Base-by-base conservation (phyloP, 345 rosid species). In the Ceriops decandra region DNA sequence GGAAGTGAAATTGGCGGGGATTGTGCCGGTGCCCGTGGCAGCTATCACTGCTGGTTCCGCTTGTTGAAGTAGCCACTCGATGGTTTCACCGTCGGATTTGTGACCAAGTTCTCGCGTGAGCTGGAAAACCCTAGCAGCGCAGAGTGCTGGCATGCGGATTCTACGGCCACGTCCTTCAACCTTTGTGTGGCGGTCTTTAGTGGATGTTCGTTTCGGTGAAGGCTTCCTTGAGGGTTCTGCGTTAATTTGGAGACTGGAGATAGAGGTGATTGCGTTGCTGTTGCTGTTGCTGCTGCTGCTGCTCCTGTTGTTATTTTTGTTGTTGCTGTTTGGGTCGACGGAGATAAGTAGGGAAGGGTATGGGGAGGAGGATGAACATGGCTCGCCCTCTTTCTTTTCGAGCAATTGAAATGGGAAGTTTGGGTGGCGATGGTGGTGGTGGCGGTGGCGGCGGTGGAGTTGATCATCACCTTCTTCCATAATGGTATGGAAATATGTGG, bases 101-200 rank as follows among this genome's bases (percentile, higher is more conserved):
- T 92, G 96, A 28, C 98, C 98, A 1, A 93, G 83, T 74, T 93
- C 98, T 11, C 97, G 81, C 27, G 98, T 93, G 0, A 93, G 84
- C 79, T 93, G 98, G 56, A 93, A 93, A 74, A 93, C 97, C 85
- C 98, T 85, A 76, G 98, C 98, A 22, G 98, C 98, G 62, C 98
- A 93, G 49, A 93, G 85, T n/a, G 98, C 98, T 0, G 98, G 98
- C 98, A 93, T 93, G 74, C 98, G 89, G 80, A 93, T 93, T 72
- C 98, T 82, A 22, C 98, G 83, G 19, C 98, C 98, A 60, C 98
- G 88, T 24, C 98, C 98, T 28, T 93, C 97, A 11, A 93, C 98
- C 72, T 93, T 93, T 0, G 98, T 93, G 83, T 93, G 98, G 6
- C 98, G 85, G 73, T 93, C 98, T 66, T 93, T 93, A 7, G 97